Base-by-base conservation (phyloP, 495 filamentous ascomycete species). In the Penicillium macrosclerotiorum region DNA sequence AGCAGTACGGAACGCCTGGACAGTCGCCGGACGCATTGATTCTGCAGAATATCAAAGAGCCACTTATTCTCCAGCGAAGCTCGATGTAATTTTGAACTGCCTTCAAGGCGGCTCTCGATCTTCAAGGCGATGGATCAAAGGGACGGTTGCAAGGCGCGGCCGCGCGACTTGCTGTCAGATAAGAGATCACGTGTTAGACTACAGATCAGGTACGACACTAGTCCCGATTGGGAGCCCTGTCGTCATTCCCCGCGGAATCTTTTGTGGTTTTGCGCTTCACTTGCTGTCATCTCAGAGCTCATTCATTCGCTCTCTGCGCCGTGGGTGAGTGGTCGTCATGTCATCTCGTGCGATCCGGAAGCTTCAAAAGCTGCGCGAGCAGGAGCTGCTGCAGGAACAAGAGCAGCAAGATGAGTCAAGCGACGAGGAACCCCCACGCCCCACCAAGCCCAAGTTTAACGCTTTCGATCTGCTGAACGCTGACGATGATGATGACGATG, bases 271-370 rank as follows among this genome's bases (percentile, higher is more conserved):
- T 34, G 20, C 36, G n/a, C n/a, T n/a, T 34, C 23, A 7, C 14
- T 37, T 38, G 8, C 14, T n/a, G 18, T 3, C 24, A 19, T 3
- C 27, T 22, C 5, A 26, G 38, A 19, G 14, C 20, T 24, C 4
- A 14, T 23, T 26, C 3, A 36, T 35, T 31, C 13, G 32, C 7
- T 45, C 39, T 23, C 24, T 22, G 32, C 40, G 26, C 18, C 7
- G n/a, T 11, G 13, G 6, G 18, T 44, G 33, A 27, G 36, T 27
- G 17, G 49, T 36, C 19, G 19, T 47, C 36, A 95, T 95, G 89
- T 91, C 89, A 27, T 88, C 82, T 22, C 80, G 89, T 48, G 87
- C 89, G 24, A 63, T 93, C 38, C 79, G 88, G 35, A 90, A 88
- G 65, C 70, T 90, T 31, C 86, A 89, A 51, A 81, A 73, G 54